These are phyloP conservation scores for Vitis hybrid DNA, from an alignment of 177 flowering plant species.

Conservation along the genomic window DNA sequence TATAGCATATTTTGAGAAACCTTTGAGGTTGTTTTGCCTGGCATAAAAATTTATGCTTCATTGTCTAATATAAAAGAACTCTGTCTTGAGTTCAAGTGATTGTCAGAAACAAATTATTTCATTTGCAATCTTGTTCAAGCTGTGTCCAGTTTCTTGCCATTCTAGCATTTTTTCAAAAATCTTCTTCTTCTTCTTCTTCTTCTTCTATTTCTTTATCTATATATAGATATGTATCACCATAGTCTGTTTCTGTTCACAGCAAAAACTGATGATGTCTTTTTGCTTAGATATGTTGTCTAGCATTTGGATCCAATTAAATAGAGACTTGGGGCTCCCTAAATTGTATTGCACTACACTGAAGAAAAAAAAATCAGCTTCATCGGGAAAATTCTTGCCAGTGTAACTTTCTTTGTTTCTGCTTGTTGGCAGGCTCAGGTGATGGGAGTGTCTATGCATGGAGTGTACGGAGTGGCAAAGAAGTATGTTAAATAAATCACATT, in stretches of 20 bases:
- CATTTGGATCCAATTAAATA: too few species aligned
- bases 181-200: neutral
- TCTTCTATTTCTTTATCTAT: neutral
- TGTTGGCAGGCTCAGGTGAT: conserved; percentile 81
- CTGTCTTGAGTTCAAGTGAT: too few species aligned
- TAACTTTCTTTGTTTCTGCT: conserved; percentile 12
- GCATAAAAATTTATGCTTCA: too few species aligned
- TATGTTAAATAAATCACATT: conserved; percentile 10
- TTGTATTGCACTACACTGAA: too few species aligned
- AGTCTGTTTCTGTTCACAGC: neutral
- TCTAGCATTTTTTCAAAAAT: neutral
- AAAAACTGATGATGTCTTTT: neutral
- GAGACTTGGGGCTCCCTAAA: too few species aligned
- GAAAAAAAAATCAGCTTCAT: too few species aligned
- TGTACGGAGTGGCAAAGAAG: conserved; percentile 85
- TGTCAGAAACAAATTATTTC: too few species aligned
- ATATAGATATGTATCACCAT: neutral
- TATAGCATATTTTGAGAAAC: too few species aligned
- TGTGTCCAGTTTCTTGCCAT: neutral
- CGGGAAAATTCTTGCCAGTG: neutral
- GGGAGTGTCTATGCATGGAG: conserved; percentile 95
- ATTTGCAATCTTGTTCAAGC: neutral
- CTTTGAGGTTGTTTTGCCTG: too few species aligned
- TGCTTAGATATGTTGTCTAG: neutral
- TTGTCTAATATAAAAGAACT: too few species aligned